Percentiles rank a stretch among this genome's conserved stretches.
phyloP scores from a whole-genome alignment of 2,329 filamentous ascomycete species.

The Calonectria fujianensis region DNA sequence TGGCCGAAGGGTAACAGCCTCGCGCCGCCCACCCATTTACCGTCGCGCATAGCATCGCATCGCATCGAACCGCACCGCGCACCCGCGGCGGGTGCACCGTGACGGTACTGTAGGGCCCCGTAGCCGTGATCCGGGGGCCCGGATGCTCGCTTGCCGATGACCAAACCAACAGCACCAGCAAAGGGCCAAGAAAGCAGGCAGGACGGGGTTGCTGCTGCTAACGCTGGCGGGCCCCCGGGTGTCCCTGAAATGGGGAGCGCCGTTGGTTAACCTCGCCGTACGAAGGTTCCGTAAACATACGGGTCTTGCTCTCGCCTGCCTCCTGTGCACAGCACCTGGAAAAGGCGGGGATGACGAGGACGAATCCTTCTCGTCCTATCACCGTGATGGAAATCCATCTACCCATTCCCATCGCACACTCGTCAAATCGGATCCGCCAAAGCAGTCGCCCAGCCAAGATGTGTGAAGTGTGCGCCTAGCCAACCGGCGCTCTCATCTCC shows the following conservation, averaged over 20 bases:
- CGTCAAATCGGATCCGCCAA: conserved; percentile 36
- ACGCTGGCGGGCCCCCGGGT: conserved; percentile 18
- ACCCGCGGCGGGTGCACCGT: conserved; percentile 29
- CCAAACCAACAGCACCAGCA: conserved; percentile 23
- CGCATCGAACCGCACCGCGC: conserved; percentile 29
- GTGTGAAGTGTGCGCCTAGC: conserved; percentile 33
- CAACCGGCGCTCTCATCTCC: conserved; percentile 37
- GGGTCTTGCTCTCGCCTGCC: conserved; percentile 23
- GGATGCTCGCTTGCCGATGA: conserved; percentile 35
- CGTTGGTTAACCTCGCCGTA: conserved; percentile 27
- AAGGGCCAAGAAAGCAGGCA: conserved; percentile 13
- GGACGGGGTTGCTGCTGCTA: conserved; percentile 14
- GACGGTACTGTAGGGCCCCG: conserved; percentile 25
- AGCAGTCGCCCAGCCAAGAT: conserved; percentile 30
- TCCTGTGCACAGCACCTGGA: conserved; percentile 7
- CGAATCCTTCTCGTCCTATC: conserved; percentile 22
- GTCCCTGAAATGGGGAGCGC: background rate
- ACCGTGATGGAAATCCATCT: conserved; percentile 27
- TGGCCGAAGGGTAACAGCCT: conserved; percentile 22
- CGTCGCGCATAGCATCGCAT: conserved; percentile 11
- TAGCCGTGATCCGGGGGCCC: conserved; percentile 37
- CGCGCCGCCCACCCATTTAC: conserved; percentile 26
- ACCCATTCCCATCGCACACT: conserved; percentile 26
- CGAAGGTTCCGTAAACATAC: conserved; percentile 22
- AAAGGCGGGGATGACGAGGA: conserved; percentile 4